A percentile compares a stretch with the other conserved stretches of the same genome.
phyloP scores from a whole-genome alignment of 768 basidiomycete genomes.

The Trametes gibbosa region DNA sequence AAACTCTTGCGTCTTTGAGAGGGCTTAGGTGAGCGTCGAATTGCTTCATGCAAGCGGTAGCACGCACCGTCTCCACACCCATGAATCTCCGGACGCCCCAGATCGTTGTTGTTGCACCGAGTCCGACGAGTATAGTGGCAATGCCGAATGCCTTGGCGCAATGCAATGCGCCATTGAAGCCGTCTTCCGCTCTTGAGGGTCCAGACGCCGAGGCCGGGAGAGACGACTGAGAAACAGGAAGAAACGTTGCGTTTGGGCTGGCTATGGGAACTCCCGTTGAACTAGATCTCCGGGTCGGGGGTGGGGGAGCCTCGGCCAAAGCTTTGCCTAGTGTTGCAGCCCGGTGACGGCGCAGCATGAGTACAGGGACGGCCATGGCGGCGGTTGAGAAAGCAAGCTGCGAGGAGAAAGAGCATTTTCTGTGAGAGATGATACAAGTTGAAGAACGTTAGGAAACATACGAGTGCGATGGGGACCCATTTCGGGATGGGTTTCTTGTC shows the following conservation, averaged over 20 bases:
- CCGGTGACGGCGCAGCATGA: constrained; percentile 29
- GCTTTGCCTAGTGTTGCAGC: constrained; percentile 9
- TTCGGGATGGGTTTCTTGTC: constrained; percentile 23
- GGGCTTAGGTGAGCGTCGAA: not conserved
- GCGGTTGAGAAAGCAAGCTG: constrained; percentile 33
- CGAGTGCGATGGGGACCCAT: constrained; percentile 33
- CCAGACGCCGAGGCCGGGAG: not conserved
- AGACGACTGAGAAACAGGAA: not conserved
- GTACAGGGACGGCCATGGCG: constrained; percentile 30
- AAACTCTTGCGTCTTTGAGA: constrained; percentile 54
- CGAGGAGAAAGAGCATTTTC: not conserved
- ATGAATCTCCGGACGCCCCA: constrained; percentile 50
- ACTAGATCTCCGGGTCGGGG: constrained; percentile 16
- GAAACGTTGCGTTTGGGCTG: constrained; percentile 1
- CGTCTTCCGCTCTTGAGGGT: constrained; percentile 24
- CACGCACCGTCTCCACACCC: constrained; percentile 55
- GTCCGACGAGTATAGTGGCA: constrained; percentile 57
- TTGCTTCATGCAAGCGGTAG: not conserved
- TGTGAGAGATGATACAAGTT: not conserved
- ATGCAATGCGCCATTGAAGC: constrained; percentile 51
- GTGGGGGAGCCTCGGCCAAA: constrained; percentile 21
- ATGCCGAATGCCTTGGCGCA: constrained; percentile 63
- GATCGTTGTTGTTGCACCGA: constrained; percentile 43
- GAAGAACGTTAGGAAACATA: constrained; percentile 8
- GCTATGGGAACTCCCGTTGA: not conserved